Evolutionary conservation across 129 eudicot species (phyloP), one percentile per base, ranked within the genome.

Genomic region (Lonicera japonica): DNA sequence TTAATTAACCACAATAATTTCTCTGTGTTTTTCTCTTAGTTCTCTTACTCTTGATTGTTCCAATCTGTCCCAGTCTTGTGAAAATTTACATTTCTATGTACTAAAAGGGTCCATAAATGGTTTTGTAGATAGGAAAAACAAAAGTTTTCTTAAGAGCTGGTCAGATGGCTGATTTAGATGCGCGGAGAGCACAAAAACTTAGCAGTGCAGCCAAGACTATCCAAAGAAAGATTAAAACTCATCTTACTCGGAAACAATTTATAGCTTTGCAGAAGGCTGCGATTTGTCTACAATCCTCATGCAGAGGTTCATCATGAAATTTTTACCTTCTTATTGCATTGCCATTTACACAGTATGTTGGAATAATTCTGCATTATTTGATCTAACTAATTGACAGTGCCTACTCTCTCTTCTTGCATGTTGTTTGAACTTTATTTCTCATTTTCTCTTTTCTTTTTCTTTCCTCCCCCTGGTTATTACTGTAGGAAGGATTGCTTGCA

Each of bases 141-240:
- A 92, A 92, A 77, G 83, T 88, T 64, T 92, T 92, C 43, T 69
- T 92, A 52, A 82, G 99, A 83, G 96, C 99, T 61, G 99, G 99
- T 74, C 99, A 92, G 68, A 92, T 92, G 99, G 96, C 96, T 56
- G 99, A 85, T n/a, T 73, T 92, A 70, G 96, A 92, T 80, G 83
- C 91, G 40, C 74, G 69, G 8, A 82, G 95, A 76, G 89, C 96
- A 40, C 77, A 75, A 73, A 88, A 84, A 70, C 96, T 92, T 66
- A 57, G 81, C 61, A 77, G 56, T 58, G 88, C 91, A 68, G 91
- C 95, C 70, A 82, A 76, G 71, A 70, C 63, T 64, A 78, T 92
- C 47, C 95, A 85, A 76, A 76, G 95, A 78, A 78, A 77, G 76
- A 69, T 70, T 36, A 80, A 83, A 87, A 85, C 95, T 54, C 59